These are phyloP conservation scores for Fraxinus velutina DNA, from an alignment of 305 asterid species.

Conservation along the genomic window DNA sequence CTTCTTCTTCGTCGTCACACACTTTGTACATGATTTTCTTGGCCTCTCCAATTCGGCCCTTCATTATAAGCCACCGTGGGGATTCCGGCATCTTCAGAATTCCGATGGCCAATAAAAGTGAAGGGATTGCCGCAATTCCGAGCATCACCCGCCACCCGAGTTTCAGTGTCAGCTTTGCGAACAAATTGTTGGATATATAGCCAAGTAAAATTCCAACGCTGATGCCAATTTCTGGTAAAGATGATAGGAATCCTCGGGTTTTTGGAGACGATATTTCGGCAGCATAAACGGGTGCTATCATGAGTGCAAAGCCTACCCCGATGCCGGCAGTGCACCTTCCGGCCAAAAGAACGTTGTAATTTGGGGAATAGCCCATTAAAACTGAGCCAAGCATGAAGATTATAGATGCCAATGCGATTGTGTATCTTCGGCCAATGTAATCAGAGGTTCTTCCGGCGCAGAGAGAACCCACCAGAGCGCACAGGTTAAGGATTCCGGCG, in stretches of 20 bases:
- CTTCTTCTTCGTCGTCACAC: constrained; percentile 43
- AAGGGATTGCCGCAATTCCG: constrained; percentile 68
- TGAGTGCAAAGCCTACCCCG: constrained; percentile 77
- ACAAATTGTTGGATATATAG: constrained; percentile 48
- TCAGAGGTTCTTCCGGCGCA: constrained; percentile 75
- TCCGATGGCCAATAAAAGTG: constrained; percentile 52
- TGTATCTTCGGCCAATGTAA: constrained; percentile 59
- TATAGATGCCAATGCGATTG: constrained; percentile 48
- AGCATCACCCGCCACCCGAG: constrained; percentile 77
- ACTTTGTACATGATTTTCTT: constrained; percentile 42
- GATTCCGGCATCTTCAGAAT: constrained; percentile 69
- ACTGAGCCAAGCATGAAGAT: constrained; percentile 68
- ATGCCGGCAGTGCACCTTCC: constrained; percentile 68
- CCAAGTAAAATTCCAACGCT: constrained; percentile 63
- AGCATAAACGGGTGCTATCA: constrained; percentile 80
- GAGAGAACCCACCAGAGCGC: constrained; percentile 63
- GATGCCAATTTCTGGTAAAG: constrained; percentile 71
- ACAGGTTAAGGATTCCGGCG: constrained; percentile 66
- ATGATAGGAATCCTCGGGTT: constrained; percentile 55
- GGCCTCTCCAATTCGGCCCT: constrained; percentile 57
- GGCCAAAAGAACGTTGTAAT: constrained; percentile 39
- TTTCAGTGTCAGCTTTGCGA: constrained; percentile 33
- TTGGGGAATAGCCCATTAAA: constrained; percentile 68
- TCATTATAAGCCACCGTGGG: constrained; percentile 70
- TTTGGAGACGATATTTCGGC: constrained; percentile 67